phyloP scores from a whole-genome alignment of 2,329 filamentous ascomycete genomes.

The Colletotrichum australisinense region DNA sequence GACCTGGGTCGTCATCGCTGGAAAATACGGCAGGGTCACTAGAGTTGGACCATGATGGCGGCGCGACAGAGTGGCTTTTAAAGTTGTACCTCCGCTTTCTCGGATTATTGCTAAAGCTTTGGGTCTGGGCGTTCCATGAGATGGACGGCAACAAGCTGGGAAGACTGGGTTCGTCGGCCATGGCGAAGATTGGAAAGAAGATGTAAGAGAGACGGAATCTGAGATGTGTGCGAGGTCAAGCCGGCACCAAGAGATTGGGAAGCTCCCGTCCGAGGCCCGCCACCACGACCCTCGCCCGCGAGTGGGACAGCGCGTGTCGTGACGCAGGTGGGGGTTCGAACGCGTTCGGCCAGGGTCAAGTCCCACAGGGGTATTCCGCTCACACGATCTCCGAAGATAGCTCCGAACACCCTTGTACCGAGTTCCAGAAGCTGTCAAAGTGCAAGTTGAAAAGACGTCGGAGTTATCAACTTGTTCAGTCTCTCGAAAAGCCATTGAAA shows the following conservation, averaged over 20 bases:
- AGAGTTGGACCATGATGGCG: slow-evolving; percentile 64
- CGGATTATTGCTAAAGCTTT: slow-evolving; percentile 52
- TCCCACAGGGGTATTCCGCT: slow-evolving; percentile 7
- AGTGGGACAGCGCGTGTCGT: slow-evolving; percentile 28
- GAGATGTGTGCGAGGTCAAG: slow-evolving; percentile 1
- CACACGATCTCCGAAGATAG: slow-evolving; percentile 32
- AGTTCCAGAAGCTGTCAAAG: too few relatives aligned
- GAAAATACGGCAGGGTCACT: slow-evolving; percentile 80
- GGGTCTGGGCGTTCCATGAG: slow-evolving; percentile 52
- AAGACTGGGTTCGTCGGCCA: slow-evolving; percentile 55
- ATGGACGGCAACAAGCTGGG: slow-evolving; percentile 50
- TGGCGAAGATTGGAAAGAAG: slow-evolving; percentile 32
- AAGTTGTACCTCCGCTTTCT: slow-evolving; percentile 51
- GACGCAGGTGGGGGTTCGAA: slow-evolving; percentile 27
- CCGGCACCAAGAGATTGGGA: slow-evolving; percentile 8
- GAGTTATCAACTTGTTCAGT: background rate
- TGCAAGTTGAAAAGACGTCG: too few relatives aligned
- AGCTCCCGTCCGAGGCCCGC: slow-evolving; percentile 22
- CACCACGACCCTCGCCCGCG: slow-evolving; percentile 14
- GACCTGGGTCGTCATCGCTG: slow-evolving; percentile 75
- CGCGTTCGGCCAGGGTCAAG: slow-evolving; percentile 17
- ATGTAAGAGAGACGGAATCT: background rate
- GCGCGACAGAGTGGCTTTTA: slow-evolving; percentile 42
- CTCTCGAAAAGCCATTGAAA: background rate
- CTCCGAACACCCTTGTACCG: slow-evolving; percentile 17